These are phyloP conservation scores for Xylaria sp. DNA, from an alignment of 2,329 filamentous ascomycete species.

Conservation along the genomic window DNA sequence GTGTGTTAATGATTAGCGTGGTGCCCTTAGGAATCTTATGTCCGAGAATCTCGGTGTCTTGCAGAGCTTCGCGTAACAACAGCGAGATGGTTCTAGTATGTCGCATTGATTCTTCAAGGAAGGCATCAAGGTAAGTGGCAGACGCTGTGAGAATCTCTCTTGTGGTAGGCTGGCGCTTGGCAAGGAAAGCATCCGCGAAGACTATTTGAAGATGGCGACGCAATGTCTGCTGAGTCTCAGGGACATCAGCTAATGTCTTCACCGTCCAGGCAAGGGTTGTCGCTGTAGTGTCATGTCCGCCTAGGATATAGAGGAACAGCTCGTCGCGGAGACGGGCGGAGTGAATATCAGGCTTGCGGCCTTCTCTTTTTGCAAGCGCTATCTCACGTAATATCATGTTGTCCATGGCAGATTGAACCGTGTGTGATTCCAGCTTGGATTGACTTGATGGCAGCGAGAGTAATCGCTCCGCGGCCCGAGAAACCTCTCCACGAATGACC, in stretches of 20 bases:
- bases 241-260: not conserved
- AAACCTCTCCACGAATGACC: not conserved
- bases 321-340: not conserved
- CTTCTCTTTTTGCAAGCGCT: not conserved
- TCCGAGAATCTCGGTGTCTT: not conserved
- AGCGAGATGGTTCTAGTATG: not conserved
- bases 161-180: not conserved
- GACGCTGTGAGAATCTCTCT: not conserved
- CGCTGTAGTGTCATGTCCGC: not conserved
- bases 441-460: not conserved
- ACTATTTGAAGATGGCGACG: not conserved
- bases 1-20: not conserved
- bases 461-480: not conserved
- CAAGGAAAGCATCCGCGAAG: not conserved
- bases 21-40: not conserved
- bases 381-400: not conserved
- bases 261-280: slow-evolving; percentile 3
- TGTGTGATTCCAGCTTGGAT: not conserved
- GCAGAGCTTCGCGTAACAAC: not conserved
- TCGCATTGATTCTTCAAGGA: not conserved
- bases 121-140: not conserved
- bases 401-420: not conserved
- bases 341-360: not conserved
- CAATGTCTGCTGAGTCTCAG: not conserved
- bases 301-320: slow-evolving; percentile 1